Evolutionary conservation across 2,329 filamentous ascomycete genomes (phyloP), one percentile per base, ranked within the genome.

Genomic region (Epichloe uncinata): DNA sequence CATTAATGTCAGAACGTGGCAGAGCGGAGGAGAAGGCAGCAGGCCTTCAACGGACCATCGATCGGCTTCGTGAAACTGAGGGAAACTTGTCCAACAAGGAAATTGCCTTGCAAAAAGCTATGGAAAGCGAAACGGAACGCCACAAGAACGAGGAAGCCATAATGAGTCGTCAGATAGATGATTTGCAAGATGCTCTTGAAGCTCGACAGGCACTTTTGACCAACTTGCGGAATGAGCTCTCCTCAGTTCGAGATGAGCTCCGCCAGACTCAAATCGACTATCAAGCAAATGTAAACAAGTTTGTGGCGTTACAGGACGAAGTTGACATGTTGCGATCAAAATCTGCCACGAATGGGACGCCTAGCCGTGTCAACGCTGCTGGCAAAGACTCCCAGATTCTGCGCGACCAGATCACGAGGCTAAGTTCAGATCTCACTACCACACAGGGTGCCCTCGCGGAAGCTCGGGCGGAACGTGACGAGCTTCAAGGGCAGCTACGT

Each of bases 141-240:
- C 82, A 93, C 59, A 75, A 75, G 54, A 79, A 77, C 50, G 85
- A 91, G 58, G 84, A 91, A 61, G 77, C 77, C 11, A 68, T 82
- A 7, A 70, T 95, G 47, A 78, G 73, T 53, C 75, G 78, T n/a
- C 86, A 93, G 62, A 79, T 95, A 47, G 78, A 84, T 44, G 82
- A 84, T 47, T 72, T 93, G 9, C 82, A 85, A 58, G 75, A 80
- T 45, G 85, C 88, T 51, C 73, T 93, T 12, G 75, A 84, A 50
- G 71, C 77, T 30, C 80, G 84, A 54, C 79, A 85, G 59, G 69
- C 74, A n/a, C 72, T 79, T 42, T 65, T 87, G 5, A 84, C 84
- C 16, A 76, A 78, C 46, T 70, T 85, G 26, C 78, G 82, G 48
- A 75, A 73, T 48, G 84, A 90, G 58, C 67, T 89, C 3, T 78